Base-by-base conservation (phyloP, 2,329 filamentous ascomycete species). In the Cadophora malorum region DNA sequence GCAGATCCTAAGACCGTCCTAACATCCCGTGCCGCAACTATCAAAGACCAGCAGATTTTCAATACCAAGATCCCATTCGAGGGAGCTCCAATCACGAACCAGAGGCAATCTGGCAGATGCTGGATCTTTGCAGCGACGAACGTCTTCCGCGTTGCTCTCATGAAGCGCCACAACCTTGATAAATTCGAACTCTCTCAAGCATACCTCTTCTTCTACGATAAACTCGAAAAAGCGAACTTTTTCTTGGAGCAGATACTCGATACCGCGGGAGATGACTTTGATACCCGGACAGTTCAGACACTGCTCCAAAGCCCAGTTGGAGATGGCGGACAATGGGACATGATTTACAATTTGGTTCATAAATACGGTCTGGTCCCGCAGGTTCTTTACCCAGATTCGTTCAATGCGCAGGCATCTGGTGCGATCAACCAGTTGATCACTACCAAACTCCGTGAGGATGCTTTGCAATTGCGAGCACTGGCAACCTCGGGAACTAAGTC, bases 111-210 rank as follows among this genome's bases (percentile, higher is more conserved):
- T 1, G 94, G 93, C 8, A 86, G 94, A 71, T 97, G 94, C 83
- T 97, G 94, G 94, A 87, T 97, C 70, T 97, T 97, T 74, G 94
- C 94, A 0, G 88, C 91, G 4, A 96, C 92, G n/a, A 97, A 97
- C 74, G 90, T 96, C 66, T 96, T 97, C 81, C 90, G 94, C 33
- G 86, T 97, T n/a, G 91, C 93, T 0, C 83, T 97, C 58, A 95
- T 96, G 90, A 91, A 92, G 79, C 90, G 90, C 75, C 91, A 96
- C 79, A 87, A 89, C 71, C 86, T 97, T 23, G 86, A 89, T 58
- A 83, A 86, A 64, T 96, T 97, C 75, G 92, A 97, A 82, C 84
- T 97, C n/a, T 94, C 90, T 35, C 94, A 97, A 80, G 85, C 90
- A 0, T 96, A 96, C 76, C 85, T 97, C 4, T 97, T 95, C 81